Evolutionary conservation across 768 basidiomycete species (phyloP), one percentile per base, ranked within the genome.

Genomic region (Suillus subaureus): DNA sequence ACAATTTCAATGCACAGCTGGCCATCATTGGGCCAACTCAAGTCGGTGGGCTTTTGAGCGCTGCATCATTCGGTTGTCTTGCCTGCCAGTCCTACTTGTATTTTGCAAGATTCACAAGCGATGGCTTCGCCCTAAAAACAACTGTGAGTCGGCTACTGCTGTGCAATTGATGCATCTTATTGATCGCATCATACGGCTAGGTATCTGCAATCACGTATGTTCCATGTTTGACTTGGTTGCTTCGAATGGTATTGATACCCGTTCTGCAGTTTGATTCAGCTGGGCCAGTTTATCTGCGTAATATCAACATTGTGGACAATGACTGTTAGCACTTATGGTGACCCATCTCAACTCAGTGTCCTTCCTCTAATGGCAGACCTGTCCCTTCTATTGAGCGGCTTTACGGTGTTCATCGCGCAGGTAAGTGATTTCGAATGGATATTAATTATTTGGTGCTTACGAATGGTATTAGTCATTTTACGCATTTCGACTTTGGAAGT

Each of bases 11-110:
- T 23, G 55, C n/a, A 37, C n/a, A n/a, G 0, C 12, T 56, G 7
- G 39, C 52, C 31, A 54, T 64, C 63, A 37, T 67, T 15, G 70
- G 64, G 23, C 67, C 69, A 4, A 55, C 67, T 21, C 66, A 67
- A 45, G 61, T 69, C 23, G 66, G 70, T 31, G 62, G 61, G 11
- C 28, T 69, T 23, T 47, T 67, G 12, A 63, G 62, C 12, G 43
- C 57, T 18, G 42, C 64, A 37, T 61, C 69, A 9, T 69, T 71
- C 37, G 70, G 70, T 21, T 61, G 70, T 33, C 42, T 64, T 28
- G 60, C 61, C 6, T 47, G 58, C 40, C 70, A 71, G 60, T 31
- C 47, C 15, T 67, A 69, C 57, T 37, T 62, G 21, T 69, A 71
- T 61, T 66, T 66, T 49, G 37, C 62, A 26, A 65, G 23, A 16